phyloP scores from a whole-genome alignment of 768 basidiomycete genomes.

The Myochromella boudieri region DNA sequence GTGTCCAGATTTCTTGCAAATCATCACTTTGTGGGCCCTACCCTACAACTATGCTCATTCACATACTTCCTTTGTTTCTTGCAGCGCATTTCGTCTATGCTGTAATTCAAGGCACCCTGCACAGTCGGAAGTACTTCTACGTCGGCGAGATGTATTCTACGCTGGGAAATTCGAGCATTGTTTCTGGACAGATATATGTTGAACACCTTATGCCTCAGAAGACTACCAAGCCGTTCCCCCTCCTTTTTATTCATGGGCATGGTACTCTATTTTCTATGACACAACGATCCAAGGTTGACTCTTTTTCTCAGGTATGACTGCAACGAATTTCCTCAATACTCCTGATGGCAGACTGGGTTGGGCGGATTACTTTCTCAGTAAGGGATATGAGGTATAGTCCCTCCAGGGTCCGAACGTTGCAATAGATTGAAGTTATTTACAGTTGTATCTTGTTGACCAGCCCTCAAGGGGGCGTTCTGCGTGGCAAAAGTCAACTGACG shows the following conservation, averaged over 20 bases:
- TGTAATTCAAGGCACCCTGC: conserved; percentile 30
- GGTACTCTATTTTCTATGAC: conserved; percentile 22
- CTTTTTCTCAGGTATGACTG: conserved; percentile 44
- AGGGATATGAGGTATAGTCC: conserved; percentile 47
- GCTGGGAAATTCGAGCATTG: conserved; percentile 34
- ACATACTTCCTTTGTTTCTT: neutral
- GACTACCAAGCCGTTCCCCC: conserved; percentile 37
- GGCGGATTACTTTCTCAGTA: conserved; percentile 52
- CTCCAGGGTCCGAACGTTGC: conserved; percentile 7
- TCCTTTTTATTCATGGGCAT: conserved; percentile 49
- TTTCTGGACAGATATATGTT: conserved; percentile 50
- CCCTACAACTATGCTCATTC: conserved; percentile 1
- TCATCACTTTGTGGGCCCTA: too few relatives aligned
- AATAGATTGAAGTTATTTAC: conserved; percentile 21
- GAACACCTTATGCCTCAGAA: conserved; percentile 45
- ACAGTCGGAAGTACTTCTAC: conserved; percentile 49
- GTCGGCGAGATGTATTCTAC: conserved; percentile 41
- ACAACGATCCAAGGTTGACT: neutral
- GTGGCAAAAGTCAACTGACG: conserved; percentile 40
- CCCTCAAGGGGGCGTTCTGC: conserved; percentile 45
- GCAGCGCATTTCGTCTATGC: neutral
- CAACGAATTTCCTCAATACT: conserved; percentile 51
- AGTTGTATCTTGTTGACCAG: conserved; percentile 45
- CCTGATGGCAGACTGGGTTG: conserved; percentile 55
- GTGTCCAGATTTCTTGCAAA: too few relatives aligned